phyloP scores from a whole-genome alignment of 2,329 filamentous ascomycete genomes.

The Helotiales sp. region DNA sequence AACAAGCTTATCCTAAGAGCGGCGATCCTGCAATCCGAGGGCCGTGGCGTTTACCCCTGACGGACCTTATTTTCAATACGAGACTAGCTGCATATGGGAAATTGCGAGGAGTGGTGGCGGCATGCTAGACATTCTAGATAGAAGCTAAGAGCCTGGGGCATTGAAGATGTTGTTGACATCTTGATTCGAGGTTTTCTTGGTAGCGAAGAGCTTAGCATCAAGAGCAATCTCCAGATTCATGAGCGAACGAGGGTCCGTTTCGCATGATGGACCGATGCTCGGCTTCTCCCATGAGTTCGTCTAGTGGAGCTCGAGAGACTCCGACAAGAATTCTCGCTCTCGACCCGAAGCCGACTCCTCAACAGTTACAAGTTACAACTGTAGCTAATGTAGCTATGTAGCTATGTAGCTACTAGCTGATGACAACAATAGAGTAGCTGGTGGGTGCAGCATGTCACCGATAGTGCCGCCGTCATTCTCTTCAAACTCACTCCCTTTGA shows the following conservation, averaged over 20 bases:
- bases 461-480: no score
- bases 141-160: background rate
- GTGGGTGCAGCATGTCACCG: no score
- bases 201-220: background rate
- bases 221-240: background rate
- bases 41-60: background rate
- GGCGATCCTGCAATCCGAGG: background rate
- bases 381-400: no score
- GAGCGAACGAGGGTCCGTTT: background rate
- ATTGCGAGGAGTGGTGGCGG: background rate
- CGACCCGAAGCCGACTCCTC: background rate
- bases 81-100: background rate
- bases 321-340: no score
- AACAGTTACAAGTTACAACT: no score
- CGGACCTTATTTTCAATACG: conserved; percentile 1
- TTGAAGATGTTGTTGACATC: background rate
- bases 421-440: no score
- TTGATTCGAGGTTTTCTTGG: background rate
- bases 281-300: background rate
- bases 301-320: background rate
- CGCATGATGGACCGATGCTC: background rate
- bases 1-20: background rate
- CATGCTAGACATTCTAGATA: background rate
- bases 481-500: no score
- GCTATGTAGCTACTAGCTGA: no score